phyloP scores from a whole-genome alignment of 805 yeast genomes.

The Monosporozyma unispora region DNA sequence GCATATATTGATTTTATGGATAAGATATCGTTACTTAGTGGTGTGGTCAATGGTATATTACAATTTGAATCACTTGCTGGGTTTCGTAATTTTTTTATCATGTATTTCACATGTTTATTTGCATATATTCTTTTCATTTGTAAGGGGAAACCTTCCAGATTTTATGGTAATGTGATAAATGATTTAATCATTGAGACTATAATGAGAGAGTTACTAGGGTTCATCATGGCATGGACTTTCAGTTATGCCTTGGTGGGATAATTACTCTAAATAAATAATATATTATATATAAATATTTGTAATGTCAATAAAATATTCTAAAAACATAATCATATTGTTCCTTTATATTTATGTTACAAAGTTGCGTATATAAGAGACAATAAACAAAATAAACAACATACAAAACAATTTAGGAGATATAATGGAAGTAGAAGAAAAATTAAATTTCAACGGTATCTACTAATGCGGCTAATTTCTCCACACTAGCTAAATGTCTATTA shows the following conservation, averaged over 20 bases:
- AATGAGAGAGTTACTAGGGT: constrained; percentile 43
- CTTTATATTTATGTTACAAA: background rate
- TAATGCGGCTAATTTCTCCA: constrained; percentile 29
- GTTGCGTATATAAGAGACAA: background rate
- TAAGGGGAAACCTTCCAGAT: constrained; percentile 30
- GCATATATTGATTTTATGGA: constrained; percentile 33
- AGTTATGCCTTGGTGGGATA: constrained; percentile 38
- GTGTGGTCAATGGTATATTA: constrained; percentile 48
- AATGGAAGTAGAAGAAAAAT: background rate
- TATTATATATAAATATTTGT: background rate
- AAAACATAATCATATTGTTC: background rate
- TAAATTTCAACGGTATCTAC: constrained; percentile 24
- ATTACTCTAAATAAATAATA: too few relatives aligned
- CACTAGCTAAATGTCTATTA: constrained; percentile 31
- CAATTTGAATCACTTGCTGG: constrained; percentile 44
- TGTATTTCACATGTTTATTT: constrained; percentile 29
- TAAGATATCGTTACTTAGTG: constrained; percentile 40
- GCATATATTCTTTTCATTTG: constrained; percentile 31
- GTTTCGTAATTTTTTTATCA: constrained; percentile 34
- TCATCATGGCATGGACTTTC: constrained; percentile 51
- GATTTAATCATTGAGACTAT: constrained; percentile 38
- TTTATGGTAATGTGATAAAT: constrained; percentile 33
- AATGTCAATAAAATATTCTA: background rate
- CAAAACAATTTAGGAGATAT: background rate
- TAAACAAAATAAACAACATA: background rate